phyloP scores from a whole-genome alignment of 352 stramenopile species.

The Phytophthora cactorum region DNA sequence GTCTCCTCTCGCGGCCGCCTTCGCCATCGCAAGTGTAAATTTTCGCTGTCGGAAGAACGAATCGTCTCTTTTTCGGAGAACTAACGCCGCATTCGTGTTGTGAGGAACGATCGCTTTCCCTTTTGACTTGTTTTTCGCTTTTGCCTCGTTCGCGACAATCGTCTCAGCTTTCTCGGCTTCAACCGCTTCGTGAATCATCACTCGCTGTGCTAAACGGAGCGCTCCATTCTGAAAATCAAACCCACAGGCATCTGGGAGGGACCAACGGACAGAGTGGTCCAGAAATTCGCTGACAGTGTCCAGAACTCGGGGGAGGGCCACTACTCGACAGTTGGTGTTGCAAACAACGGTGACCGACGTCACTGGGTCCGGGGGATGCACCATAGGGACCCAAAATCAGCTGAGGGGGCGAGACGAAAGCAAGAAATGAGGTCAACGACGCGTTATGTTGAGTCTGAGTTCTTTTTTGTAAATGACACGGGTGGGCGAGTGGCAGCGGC shows the following conservation, averaged over 20 bases:
- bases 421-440: conserved; percentile 20
- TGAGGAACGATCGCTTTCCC: conserved; percentile 6
- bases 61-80: conserved; percentile 23
- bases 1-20: conserved; percentile 36
- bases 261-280: conserved; percentile 39
- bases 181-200: conserved; percentile 25
- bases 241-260: conserved; percentile 33
- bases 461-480: conserved; percentile 33
- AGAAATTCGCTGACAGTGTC: conserved; percentile 44
- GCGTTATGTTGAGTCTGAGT: conserved; percentile 18
- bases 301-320: conserved; percentile 32
- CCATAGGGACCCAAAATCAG: conserved; percentile 20
- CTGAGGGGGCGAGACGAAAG: conserved; percentile 21
- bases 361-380: conserved; percentile 30
- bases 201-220: conserved; percentile 30
- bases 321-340: conserved; percentile 28
- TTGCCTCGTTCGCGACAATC: conserved; percentile 17
- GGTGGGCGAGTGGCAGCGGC: conserved; percentile 5
- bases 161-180: conserved; percentile 23
- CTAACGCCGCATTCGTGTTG: conserved; percentile 19
- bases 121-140: conserved; percentile 19
- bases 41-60: conserved; percentile 32
- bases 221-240: conserved; percentile 29
- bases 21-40: conserved; percentile 36
- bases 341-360: conserved; percentile 29